Evolutionary conservation across 805 yeast genomes (phyloP), one percentile per base, ranked within the genome.

Genomic region (Candida mattraensis): DNA sequence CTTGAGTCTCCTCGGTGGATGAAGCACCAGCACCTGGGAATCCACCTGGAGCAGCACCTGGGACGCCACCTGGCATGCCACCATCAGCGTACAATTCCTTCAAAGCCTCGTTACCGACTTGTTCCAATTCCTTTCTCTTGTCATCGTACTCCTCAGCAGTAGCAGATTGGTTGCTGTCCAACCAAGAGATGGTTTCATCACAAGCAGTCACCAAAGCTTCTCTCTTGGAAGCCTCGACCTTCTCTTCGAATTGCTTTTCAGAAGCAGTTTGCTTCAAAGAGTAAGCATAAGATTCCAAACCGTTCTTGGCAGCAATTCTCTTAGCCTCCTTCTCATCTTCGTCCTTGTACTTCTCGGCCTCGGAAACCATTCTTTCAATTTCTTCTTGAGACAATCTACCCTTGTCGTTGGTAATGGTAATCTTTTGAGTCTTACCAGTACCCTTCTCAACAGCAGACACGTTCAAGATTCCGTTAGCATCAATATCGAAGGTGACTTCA

Each of bases 101-200:
- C 87, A 89, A 83, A 70, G 89, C 86, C 66, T 97, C 97, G 78
- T 89, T 89, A 54, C 95, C 94, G 66, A 82, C 78, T 54, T 78
- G 83, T 76, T 91, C 97, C 61, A 89, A 81, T 71, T 89, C 98
- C 81, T 89, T 89, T 76, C 87, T 94, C 75, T 78, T 83, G 70
- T 87, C 96, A 60, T 79, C 74, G 67, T 70, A 89, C 76, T 89
- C 98, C 63, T 89, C 97, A 37, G 86, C 77, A 37, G 95, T 67
- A 50, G 95, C 97, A 49, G 96, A 76, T 71, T 83, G 91, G 74
- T 87, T 86, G 54, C 78, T 75, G 69, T 89, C 98, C 70, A 91
- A 82, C 97, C 97, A 91, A 47, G 74, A 68, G 58, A 86, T 81
- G 27, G 52, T 51, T 68, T 83, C 93, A 46, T 84, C 87, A 58